Conservation (phyloP, 495 filamentous ascomycete species). For the Daldinia concentrica region DNA sequence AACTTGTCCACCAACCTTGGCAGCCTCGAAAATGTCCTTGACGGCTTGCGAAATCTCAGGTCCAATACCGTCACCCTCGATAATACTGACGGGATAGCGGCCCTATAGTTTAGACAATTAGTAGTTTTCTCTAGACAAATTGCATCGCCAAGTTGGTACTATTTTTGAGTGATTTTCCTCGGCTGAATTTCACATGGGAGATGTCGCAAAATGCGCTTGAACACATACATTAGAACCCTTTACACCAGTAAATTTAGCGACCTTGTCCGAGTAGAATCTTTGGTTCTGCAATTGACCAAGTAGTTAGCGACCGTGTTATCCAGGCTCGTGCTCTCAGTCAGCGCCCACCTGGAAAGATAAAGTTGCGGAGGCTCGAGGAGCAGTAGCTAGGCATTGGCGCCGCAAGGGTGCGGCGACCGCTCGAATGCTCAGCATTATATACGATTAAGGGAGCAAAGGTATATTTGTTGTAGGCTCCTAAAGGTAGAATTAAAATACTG, state of each 20-base stretch:
- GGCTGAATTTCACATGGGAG: conserved; percentile 24
- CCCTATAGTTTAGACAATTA: conserved; percentile 64
- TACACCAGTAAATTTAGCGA: conserved; percentile 90
- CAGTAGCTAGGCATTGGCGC: conserved; percentile 60
- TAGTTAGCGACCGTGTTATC: conserved; percentile 40
- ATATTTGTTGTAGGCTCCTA: conserved; percentile 10
- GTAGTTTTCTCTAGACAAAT: conserved; percentile 4
- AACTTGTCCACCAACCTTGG: conserved; percentile 69
- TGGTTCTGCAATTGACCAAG: conserved; percentile 46
- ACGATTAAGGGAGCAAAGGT: conserved; percentile 39
- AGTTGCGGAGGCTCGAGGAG: conserved; percentile 56
- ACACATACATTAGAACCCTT: conserved; percentile 85
- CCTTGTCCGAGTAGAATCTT: conserved; percentile 68
- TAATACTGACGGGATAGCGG: conserved; percentile 93
- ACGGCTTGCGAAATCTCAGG: conserved; percentile 97
- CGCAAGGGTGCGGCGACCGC: conserved; percentile 61
- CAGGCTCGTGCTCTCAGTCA: conserved; percentile 47
- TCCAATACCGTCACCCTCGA: conserved; percentile 98
- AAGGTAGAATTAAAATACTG: conserved; percentile 14
- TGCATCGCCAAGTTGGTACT: conserved; percentile 2
- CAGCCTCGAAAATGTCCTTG: conserved; percentile 96
- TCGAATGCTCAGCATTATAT: conserved; percentile 62
- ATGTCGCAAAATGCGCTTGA: conserved; percentile 20
- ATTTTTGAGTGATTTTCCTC: conserved; percentile 59
- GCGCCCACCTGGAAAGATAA: conserved; percentile 58